Conservation (phyloP, 2,329 filamentous ascomycete genomes). For the Cordyceps farinosa region DNA sequence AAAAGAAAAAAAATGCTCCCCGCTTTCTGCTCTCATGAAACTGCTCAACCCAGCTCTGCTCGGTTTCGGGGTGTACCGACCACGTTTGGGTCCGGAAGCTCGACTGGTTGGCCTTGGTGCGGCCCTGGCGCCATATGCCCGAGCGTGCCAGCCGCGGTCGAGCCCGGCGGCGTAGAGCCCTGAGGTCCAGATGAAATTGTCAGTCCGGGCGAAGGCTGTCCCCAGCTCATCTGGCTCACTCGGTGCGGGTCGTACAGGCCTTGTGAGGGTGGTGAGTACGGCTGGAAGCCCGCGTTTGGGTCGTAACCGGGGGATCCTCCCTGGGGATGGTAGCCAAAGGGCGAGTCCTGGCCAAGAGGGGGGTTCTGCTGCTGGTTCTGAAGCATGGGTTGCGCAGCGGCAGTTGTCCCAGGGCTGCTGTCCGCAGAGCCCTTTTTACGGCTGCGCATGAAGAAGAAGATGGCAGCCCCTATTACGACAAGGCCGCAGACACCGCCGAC, state of each 20-base stretch:
- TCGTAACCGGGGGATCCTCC: constrained; percentile 5
- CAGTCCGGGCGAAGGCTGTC: not conserved
- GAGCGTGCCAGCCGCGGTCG: not conserved
- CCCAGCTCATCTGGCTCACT: constrained; percentile 3
- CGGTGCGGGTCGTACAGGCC: constrained; percentile 2
- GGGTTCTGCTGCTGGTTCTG: constrained; percentile 2
- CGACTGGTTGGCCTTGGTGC: not conserved
- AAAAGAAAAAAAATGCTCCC: not conserved
- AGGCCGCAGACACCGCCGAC: constrained; percentile 10
- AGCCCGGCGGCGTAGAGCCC: not conserved
- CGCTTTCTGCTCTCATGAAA: not conserved
- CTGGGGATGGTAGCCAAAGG: not conserved
- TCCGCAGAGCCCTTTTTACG: not conserved
- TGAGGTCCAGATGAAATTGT: not conserved
- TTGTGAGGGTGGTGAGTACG: not conserved
- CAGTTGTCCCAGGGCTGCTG: not conserved
- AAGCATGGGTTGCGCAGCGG: constrained; percentile 6
- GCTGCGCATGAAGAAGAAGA: constrained; percentile 12
- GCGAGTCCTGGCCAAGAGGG: not conserved
- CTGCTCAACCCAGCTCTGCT: constrained; percentile 7
- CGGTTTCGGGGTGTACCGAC: not conserved
- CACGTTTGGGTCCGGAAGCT: not conserved
- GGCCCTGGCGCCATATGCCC: not conserved
- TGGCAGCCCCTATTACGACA: constrained; percentile 4
- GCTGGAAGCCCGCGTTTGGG: constrained; percentile 5